Evolutionary conservation across 2,329 filamentous ascomycete genomes (phyloP), one percentile per base, ranked within the genome.

Genomic region (Nakataea oryzae): DNA sequence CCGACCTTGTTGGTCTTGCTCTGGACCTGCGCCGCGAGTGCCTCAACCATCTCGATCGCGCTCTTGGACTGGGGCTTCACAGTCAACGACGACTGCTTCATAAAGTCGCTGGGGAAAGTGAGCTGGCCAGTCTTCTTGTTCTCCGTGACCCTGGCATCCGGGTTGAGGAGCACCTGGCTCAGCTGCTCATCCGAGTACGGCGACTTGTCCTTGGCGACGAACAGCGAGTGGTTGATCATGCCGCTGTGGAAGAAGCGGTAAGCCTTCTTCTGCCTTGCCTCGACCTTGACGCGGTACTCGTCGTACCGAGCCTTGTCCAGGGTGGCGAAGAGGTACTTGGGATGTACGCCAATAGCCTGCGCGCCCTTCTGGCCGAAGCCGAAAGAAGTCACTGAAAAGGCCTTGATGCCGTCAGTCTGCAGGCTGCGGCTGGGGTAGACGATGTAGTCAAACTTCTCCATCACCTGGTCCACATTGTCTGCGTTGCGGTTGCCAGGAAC

Each of bases 221-320:
- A 99, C 75, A 99, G 84, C 67, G 87, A 91, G 82, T 99, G 97
- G 83, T 96, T 97, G 83, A 97, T 93, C 74, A 99, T 83, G 66
- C 93, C 93, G 70, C 96, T 96, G 80, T 99, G 96, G 87, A 96
- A 96, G 86, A 91, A 97, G 66, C 95, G 86, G 83, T 99, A 99
- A 0, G 95, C 91, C 81, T 93, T 97, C 91, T 97, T 97, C 77
- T 99, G 96, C 66, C 95, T 86, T 54, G 91, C 87, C 71, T 91
- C 88, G 24, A 97, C 91, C 84, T 96, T 97, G 71, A 80, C 78
- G 73, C 88, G 89, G 83, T 99, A 99, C 63, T 85, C 80, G 64
- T 85, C 78, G 76, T 91, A 99, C 60, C 90, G 89, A 58, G 87
- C 80, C 77, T 93, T 85, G 71, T 97, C 93, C 60, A 99, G 89